phyloP scores from a whole-genome alignment of 352 stramenopile species.

The Blastocystis sp. region DNA sequence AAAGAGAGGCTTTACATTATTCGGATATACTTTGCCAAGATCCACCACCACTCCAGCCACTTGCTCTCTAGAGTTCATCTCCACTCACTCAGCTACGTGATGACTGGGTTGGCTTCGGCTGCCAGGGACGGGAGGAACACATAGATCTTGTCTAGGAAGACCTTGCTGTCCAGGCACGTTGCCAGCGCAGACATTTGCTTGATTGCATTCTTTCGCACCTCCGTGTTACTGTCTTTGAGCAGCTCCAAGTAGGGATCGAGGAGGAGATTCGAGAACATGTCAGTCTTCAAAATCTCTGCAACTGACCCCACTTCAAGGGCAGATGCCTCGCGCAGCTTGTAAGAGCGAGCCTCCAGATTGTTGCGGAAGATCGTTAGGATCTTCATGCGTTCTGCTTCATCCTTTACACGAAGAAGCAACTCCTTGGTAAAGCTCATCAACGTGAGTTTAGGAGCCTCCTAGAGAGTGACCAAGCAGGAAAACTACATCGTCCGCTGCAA shows the following conservation, averaged over 20 bases:
- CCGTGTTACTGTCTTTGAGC: conserved; percentile 29
- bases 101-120: background rate
- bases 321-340: conserved; percentile 24
- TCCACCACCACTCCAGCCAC: conserved; percentile 26
- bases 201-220: conserved; percentile 47
- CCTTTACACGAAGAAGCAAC: background rate
- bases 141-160: conserved; percentile 33
- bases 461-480: background rate
- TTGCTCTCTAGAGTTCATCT: conserved; percentile 21
- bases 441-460: conserved; percentile 36
- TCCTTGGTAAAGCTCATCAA: conserved; percentile 52
- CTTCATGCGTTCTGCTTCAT: conserved; percentile 6
- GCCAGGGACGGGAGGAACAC: conserved; percentile 4
- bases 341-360: conserved; percentile 19
- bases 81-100: background rate
- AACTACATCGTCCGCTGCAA: background rate
- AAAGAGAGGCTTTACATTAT: background rate
- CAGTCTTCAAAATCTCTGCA: background rate
- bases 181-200: conserved; percentile 15
- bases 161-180: background rate
- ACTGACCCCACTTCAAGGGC: conserved; percentile 25
- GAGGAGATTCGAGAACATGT: background rate
- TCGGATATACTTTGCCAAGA: background rate
- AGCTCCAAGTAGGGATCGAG: conserved; percentile 13
- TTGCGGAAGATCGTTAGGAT: conserved; percentile 26